Evolutionary conservation across 2,329 filamentous ascomycete genomes (phyloP), one percentile per base, ranked within the genome.

Genomic region (Cladosporium velox): DNA sequence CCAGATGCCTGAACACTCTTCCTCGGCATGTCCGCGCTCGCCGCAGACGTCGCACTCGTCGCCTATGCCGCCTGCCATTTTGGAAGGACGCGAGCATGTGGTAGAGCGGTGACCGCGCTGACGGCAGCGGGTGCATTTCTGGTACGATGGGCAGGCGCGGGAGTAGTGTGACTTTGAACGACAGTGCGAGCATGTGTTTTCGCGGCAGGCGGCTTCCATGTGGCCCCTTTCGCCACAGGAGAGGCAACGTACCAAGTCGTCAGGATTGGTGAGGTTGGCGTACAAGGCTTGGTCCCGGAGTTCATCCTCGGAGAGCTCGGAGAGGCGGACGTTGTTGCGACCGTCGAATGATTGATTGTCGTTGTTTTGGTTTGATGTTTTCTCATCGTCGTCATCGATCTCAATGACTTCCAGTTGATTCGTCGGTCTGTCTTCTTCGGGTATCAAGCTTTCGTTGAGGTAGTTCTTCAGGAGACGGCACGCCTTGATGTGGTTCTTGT

Each of bases 1-100:
- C 71, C 72, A 74, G 21, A 75, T 55, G 11, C 63, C 30, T 2
- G 67, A 44, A 59, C 73, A 75, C 28, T 72, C 67, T 54, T 73
- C 70, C 54, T 75, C 72, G 12, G 71, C 64, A 38, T 74, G 71
- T 15, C 71, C 71, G 14, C 32, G 35, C 21, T 67, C 44, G 18
- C 65, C 59, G 35, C 70, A 72, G 38, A 69, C 35, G 52, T 72
- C 68, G 64, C 70, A 72, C 4, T 66, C 57, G 55, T 71, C 69
- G 30, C 44, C 61, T 5, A 59, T 34, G 14, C 47, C 49, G 38
- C 68, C 67, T 2, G 65, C 68, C 11, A 49, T 44, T 1, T 59
- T 52, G 7, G 65, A 49, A 14, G 44, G 44, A 18, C 60, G 59
- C 5, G 34, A 30, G 67, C 70, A 71, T 24, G 26, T 26, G 5